phyloP scores from a whole-genome alignment of 1,284 basidiomycete species.

The Pyrrhoderma noxium region DNA sequence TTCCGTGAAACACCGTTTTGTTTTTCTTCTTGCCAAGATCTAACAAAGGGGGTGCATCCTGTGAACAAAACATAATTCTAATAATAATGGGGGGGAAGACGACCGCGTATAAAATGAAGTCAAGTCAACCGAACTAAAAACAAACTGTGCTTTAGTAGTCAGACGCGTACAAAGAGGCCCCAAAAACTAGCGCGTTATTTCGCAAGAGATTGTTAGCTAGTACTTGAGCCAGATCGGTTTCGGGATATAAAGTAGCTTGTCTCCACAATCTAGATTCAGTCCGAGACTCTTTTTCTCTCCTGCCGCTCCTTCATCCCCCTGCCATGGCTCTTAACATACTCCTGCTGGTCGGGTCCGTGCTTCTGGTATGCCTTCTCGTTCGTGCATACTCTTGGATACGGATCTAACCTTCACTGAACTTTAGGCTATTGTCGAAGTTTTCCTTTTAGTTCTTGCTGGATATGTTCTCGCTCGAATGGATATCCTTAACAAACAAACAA shows the following conservation, averaged over 20 bases:
- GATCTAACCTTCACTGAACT: background rate
- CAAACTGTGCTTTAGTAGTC: no score
- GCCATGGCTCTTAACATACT: conserved; percentile 9
- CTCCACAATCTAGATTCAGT: background rate
- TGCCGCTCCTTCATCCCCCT: conserved; percentile 2
- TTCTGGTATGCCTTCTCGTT: conserved; percentile 5
- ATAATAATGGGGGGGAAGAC: no score
- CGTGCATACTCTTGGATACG: background rate
- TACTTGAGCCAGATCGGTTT: background rate
- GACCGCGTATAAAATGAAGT: no score
- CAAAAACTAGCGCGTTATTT: background rate
- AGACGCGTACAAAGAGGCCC: background rate
- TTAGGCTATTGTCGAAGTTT: conserved; percentile 88
- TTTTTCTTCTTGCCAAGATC: no score
- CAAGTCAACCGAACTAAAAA: no score
- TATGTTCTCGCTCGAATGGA: conserved; percentile 75
- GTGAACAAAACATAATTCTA: no score
- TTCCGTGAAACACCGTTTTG: no score
- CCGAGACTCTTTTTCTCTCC: conserved; percentile 3
- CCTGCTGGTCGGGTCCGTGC: conserved; percentile 14
- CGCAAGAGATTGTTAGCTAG: background rate
- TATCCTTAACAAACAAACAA: conserved; percentile 83
- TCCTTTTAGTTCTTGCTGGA: conserved; percentile 79
- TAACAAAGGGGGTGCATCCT: no score
- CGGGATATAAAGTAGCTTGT: background rate